phyloP scores from a whole-genome alignment of 345 rosid genomes.

The Trapa incisa region DNA sequence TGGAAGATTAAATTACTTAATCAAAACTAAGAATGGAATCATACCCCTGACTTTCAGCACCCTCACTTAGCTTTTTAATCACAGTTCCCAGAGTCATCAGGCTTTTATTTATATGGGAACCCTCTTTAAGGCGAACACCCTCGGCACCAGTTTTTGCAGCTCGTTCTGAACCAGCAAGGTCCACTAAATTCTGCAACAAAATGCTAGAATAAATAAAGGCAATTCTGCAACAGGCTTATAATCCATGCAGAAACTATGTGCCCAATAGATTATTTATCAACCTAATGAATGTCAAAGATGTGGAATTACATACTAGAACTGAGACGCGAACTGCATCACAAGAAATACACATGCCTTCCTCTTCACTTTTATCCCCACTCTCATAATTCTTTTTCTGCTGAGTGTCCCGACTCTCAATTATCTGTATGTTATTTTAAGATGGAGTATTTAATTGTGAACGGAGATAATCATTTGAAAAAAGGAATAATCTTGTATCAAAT shows the following conservation, averaged over 20 bases:
- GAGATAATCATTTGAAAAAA: slow-evolving; percentile 6
- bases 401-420: slow-evolving; percentile 71
- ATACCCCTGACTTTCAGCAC: slow-evolving; percentile 89
- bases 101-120: slow-evolving; percentile 90
- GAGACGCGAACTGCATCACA: slow-evolving; percentile 97
- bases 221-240: not conserved
- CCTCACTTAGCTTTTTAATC: slow-evolving; percentile 85
- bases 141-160: slow-evolving; percentile 99
- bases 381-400: slow-evolving; percentile 25
- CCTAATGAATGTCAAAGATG: not conserved
- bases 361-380: slow-evolving; percentile 75
- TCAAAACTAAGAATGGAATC: slow-evolving; percentile 27
- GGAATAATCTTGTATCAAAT: not conserved
- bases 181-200: slow-evolving; percentile 67
- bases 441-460: slow-evolving; percentile 6
- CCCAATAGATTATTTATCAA: not conserved
- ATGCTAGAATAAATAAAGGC: not conserved
- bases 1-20: not conserved
- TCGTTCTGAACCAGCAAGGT: slow-evolving; percentile 97
- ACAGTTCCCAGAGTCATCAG: slow-evolving; percentile 92
- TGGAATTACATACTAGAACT: slow-evolving; percentile 48
- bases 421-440: slow-evolving; percentile 27
- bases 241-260: not conserved
- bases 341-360: slow-evolving; percentile 34
- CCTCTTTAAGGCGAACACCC: slow-evolving; percentile 91